A percentile compares a stretch with the other conserved stretches of the same genome.
Conservation (phyloP, 345 rosid species). For the Cardiospermum halicacabum region DNA sequence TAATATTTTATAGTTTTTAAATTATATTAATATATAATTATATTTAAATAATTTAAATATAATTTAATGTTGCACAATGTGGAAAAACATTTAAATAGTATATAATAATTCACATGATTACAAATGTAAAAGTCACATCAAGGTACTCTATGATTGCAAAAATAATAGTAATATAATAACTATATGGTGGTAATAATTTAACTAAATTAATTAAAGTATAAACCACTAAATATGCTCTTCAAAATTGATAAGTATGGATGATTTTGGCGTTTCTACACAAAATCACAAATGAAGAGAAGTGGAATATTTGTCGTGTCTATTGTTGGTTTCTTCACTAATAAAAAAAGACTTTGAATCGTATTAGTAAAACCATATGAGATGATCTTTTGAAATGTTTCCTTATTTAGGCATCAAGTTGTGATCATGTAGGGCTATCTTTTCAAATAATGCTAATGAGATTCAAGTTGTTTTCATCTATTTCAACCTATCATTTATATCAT, state of each 20-base stretch:
- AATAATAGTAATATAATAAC: neutral
- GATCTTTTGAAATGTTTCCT: neutral
- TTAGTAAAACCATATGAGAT: neutral
- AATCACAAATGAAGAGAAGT: neutral
- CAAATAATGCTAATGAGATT: constrained; percentile 3
- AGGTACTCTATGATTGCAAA: neutral
- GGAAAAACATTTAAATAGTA: neutral
- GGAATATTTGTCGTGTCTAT: neutral
- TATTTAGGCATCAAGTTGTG: neutral
- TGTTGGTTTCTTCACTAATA: neutral
- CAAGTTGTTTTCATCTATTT: neutral
- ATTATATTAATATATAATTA: no score
- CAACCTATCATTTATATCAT: no score
- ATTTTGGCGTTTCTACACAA: neutral
- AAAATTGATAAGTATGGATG: neutral
- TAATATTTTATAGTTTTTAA: no score
- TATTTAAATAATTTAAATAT: no score
- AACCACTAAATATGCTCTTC: neutral
- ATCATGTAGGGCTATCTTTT: neutral
- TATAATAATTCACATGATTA: neutral
- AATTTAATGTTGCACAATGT: neutral
- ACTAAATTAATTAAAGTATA: no score
- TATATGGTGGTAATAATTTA: no score
- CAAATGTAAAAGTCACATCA: neutral
- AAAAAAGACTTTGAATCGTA: neutral